Conservation (phyloP, 2,329 filamentous ascomycete genomes). For the Alternaria ethzedia region DNA sequence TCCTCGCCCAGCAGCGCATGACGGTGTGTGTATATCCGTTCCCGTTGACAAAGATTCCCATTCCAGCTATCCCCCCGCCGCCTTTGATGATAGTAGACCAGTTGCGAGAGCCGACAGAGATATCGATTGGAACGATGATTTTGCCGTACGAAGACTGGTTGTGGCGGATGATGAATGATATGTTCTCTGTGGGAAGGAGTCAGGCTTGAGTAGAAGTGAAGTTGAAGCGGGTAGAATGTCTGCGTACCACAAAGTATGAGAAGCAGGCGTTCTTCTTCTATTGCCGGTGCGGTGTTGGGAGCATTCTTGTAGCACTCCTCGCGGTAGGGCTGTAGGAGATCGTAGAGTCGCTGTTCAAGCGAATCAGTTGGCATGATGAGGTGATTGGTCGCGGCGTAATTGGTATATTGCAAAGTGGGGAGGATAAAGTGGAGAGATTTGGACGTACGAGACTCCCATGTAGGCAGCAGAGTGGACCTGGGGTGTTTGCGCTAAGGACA, state of each 20-base stretch:
- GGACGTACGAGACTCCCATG: neutral
- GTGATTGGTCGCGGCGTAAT: neutral
- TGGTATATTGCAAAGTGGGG: neutral
- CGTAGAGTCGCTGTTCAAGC: slow-evolving; percentile 1
- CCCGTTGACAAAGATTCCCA: slow-evolving; percentile 14
- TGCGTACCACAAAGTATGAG: slow-evolving; percentile 8
- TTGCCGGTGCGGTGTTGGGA: neutral
- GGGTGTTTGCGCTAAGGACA: neutral
- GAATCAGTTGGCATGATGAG: neutral
- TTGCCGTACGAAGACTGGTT: slow-evolving; percentile 15
- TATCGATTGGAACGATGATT: slow-evolving; percentile 3
- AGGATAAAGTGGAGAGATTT: neutral
- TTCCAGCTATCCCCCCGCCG: neutral
- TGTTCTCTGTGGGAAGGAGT: slow-evolving; percentile 5
- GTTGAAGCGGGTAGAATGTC: no score
- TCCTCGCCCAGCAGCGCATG: neutral
- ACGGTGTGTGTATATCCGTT: slow-evolving; percentile 13
- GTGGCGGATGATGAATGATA: slow-evolving; percentile 20
- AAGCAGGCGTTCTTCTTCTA: slow-evolving; percentile 1
- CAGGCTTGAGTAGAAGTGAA: neutral
- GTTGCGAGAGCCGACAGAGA: slow-evolving; percentile 11
- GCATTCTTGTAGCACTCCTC: neutral
- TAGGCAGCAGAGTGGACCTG: neutral
- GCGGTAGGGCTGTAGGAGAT: slow-evolving; percentile 1
- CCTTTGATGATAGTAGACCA: neutral